Evolutionary conservation across 1,139 yeast genomes (phyloP), one percentile per base, ranked within the genome.

Genomic region (Hanseniaspora sp.): DNA sequence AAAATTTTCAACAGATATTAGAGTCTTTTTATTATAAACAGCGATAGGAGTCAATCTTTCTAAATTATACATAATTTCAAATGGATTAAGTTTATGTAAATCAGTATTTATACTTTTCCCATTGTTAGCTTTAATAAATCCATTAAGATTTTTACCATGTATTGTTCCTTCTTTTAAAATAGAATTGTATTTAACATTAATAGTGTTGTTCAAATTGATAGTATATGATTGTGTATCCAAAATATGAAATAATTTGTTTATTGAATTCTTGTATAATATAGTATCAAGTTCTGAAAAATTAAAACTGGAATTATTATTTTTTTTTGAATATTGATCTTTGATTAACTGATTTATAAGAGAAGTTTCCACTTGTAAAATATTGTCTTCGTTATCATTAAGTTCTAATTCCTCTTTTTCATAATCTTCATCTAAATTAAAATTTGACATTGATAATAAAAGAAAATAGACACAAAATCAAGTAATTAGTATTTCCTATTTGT

Each of bases 11-110:
- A 51, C 39, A 7, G 45, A 38, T 5, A 51, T 37, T 15, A 39
- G 7, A 7, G 12, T 28, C 4, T 35, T 23, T 7, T 30, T 15
- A 13, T 45, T 18, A 7, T 15, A 23, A 13, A 51, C 15, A 7
- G 39, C 29, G 5, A 51, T 45, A 17, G 54, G 54, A 3, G 54
- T 30, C 12, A 51, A 11, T 28, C 54, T 31, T 23, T 51, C 54
- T 29, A 51, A 31, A 35, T 51, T 51, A 31, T 51, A 51, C n/a
- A 51, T 39, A 31, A 51, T 23, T 17, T 51, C 54, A 44, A 51
- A 51, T 1, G 48, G 48, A 28, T 51, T 51, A n/a, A 51, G n/a
- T 12, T n/a, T 35, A 31, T 51, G 54, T 5, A 44, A 29, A 11
- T 41, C 28, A 18, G 46, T 51, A 17, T 34, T 44, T 7, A 51